Conservation (phyloP, 495 filamentous ascomycete species). For the Annulohypoxylon nitens region DNA sequence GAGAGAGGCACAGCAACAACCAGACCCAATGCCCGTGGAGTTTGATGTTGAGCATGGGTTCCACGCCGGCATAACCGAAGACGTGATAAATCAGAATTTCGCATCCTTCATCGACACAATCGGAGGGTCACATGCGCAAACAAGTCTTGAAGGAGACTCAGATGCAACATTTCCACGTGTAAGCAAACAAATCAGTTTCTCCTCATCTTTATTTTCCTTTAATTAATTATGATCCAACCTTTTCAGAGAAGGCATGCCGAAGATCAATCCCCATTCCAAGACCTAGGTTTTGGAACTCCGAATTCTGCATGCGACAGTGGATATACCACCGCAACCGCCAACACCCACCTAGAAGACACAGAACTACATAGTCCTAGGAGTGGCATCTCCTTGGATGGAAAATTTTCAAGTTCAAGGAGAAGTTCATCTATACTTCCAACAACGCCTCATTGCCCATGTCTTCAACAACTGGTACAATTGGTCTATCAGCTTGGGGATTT, state of each 20-base stretch:
- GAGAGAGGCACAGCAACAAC: conserved; percentile 1
- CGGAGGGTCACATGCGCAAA: not conserved
- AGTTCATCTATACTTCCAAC: not conserved
- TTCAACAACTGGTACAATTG: conserved; percentile 7
- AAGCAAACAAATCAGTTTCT: not conserved
- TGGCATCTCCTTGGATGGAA: not conserved
- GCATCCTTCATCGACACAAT: conserved; percentile 3
- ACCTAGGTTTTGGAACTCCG: conserved; percentile 4
- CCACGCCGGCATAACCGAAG: not conserved
- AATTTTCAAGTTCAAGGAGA: not conserved
- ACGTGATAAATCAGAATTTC: not conserved
- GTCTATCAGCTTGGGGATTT: conserved; percentile 16
- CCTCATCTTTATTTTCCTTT: not conserved
- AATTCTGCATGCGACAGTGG: conserved; percentile 6
- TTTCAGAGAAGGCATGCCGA: not conserved
- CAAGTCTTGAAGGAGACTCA: not conserved
- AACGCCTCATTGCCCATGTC: conserved; percentile 7
- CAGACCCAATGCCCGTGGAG: not conserved
- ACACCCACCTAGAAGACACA: not conserved
- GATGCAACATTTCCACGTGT: conserved; percentile 1
- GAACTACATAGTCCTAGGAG: not conserved
- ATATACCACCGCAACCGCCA: conserved; percentile 4
- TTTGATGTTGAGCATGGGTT: conserved; percentile 10
- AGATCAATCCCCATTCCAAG: not conserved
- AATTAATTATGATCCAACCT: not conserved